Evolutionary conservation across 345 rosid species (phyloP).

Genomic region (Corymbia maculata): DNA sequence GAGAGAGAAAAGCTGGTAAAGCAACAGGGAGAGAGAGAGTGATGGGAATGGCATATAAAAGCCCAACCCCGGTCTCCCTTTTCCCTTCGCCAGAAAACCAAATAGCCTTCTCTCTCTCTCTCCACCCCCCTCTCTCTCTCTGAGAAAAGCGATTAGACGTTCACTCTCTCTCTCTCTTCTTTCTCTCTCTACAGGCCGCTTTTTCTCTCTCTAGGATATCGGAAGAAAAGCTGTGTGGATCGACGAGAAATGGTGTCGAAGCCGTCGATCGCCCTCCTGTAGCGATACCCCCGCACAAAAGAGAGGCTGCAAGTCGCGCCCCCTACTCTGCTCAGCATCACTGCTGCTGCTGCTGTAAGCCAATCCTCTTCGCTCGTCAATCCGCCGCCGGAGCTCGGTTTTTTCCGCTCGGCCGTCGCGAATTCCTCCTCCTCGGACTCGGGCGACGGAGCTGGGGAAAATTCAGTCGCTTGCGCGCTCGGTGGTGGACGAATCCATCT

Average conservation of each 20-base stretch:
- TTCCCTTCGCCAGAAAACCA: background rate
- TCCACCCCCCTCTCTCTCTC: background rate
- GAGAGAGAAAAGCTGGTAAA: background rate
- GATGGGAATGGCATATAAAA: background rate
- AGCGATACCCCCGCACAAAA: background rate
- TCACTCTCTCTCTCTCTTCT: background rate
- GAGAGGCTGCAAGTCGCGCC: background rate
- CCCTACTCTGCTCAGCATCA: background rate
- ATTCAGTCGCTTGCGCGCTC: background rate
- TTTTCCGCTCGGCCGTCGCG: background rate
- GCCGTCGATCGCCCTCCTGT: background rate
- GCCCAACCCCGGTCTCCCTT: background rate
- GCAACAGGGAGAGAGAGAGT: background rate
- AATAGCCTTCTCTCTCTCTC: background rate
- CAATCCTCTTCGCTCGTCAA: background rate
- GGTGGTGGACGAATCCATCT: background rate
- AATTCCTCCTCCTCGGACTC: background rate
- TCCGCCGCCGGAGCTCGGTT: background rate
- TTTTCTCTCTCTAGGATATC: background rate
- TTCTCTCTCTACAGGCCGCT: background rate
- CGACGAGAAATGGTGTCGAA: background rate
- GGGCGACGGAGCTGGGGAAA: background rate
- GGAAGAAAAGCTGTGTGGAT: background rate
- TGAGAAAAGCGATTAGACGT: background rate
- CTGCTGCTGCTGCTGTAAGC: background rate